A percentile compares a stretch with the other conserved stretches of the same genome.
These are phyloP conservation scores for Lithohypha guttulata DNA, from an alignment of 2,329 filamentous ascomycete genomes.

Conservation along the genomic window DNA sequence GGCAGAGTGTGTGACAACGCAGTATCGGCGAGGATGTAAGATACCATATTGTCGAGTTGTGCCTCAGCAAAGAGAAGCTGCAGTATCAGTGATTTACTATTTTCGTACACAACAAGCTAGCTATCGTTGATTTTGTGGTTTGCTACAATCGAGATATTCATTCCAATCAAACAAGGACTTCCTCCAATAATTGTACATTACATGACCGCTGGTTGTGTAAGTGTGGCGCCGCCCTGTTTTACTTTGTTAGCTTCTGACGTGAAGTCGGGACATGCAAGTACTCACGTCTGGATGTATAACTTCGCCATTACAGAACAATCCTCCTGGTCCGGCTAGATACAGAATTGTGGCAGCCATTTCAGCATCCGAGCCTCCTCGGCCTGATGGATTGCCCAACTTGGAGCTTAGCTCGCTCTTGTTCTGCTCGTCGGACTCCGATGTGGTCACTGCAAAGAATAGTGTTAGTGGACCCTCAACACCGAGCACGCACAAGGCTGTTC, in stretches of 20 bases:
- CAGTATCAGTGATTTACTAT: too few species aligned
- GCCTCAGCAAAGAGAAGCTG: too few species aligned
- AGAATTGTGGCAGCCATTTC: slow-evolving; percentile 50
- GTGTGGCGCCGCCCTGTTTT: background rate
- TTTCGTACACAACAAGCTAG: too few species aligned
- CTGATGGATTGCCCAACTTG: slow-evolving; percentile 37
- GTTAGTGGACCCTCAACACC: background rate
- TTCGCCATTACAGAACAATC: slow-evolving; percentile 41
- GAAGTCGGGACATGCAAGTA: background rate
- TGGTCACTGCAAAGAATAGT: slow-evolving; percentile 39
- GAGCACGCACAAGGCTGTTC: slow-evolving; percentile 42
- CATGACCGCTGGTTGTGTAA: background rate
- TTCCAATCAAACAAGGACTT: too few species aligned
- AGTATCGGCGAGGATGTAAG: background rate
- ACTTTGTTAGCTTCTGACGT: background rate
- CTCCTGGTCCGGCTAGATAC: slow-evolving; percentile 34
- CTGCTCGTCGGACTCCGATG: slow-evolving; percentile 39
- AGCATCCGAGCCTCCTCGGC: slow-evolving; percentile 43
- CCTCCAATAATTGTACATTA: too few species aligned
- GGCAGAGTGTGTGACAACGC: background rate
- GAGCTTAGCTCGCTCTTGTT: slow-evolving; percentile 46
- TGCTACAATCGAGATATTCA: too few species aligned
- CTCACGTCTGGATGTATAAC: slow-evolving; percentile 8
- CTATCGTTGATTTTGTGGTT: too few species aligned
- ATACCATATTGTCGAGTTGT: too few species aligned